phyloP scores from a whole-genome alignment of 352 stramenopile genomes.

The Aphanomyces euteiches region DNA sequence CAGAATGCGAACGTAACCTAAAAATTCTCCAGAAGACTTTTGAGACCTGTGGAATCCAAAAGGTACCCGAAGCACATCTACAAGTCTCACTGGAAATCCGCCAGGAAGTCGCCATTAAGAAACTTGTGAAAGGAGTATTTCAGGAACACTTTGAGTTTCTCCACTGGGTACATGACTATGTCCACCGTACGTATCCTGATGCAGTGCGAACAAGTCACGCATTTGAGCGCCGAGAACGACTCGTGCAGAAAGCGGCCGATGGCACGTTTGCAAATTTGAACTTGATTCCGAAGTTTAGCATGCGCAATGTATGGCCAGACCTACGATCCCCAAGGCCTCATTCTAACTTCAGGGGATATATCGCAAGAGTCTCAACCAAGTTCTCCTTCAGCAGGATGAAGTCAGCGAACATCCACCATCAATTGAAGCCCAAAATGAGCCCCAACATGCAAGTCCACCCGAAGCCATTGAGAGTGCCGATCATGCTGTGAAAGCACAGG shows the following conservation, averaged over 20 bases:
- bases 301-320: background rate
- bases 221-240: conserved; percentile 52
- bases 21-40: conserved; percentile 51
- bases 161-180: conserved; percentile 77
- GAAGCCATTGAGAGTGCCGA: no score
- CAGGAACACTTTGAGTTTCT: conserved; percentile 82
- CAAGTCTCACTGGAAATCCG: no score
- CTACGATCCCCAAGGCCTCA: no score
- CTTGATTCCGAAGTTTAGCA: conserved; percentile 48
- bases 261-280: conserved; percentile 44
- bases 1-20: conserved; percentile 67
- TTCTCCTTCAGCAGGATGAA: no score
- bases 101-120: conserved; percentile 62
- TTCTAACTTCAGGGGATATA: no score
- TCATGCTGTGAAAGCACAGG: no score
- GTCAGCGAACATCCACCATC: no score
- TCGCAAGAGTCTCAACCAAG: no score
- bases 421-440: no score
- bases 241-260: conserved; percentile 34
- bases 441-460: no score
- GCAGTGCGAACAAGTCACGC: conserved; percentile 51
- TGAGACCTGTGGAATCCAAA: conserved; percentile 56
- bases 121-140: conserved; percentile 65
- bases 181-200: conserved; percentile 64
- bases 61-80: conserved; percentile 35